phyloP scores from a whole-genome alignment of 441 rosid species.

The Pelargonium australe region DNA sequence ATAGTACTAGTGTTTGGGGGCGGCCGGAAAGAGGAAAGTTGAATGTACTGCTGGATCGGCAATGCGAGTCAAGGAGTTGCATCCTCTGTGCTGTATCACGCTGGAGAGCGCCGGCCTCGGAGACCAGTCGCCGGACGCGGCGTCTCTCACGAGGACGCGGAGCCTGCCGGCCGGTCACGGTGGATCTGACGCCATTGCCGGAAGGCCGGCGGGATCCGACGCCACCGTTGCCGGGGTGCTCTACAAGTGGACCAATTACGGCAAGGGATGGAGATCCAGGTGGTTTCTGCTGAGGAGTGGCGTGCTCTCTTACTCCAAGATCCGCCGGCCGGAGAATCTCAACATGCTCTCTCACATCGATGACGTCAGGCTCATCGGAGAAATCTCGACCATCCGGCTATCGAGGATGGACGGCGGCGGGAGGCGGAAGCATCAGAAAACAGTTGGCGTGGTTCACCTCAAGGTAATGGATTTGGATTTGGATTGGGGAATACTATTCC shows the following conservation, averaged over 20 bases:
- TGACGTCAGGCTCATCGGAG: conserved; percentile 77
- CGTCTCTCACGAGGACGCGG: conserved; percentile 45
- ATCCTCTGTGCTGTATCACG: conserved; percentile 83
- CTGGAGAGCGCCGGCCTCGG: conserved; percentile 57
- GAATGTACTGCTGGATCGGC: conserved; percentile 23
- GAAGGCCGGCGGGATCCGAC: conserved; percentile 37
- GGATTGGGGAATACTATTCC: background rate
- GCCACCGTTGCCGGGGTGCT: conserved; percentile 75
- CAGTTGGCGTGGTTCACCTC: conserved; percentile 78
- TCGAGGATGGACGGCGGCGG: conserved; percentile 50
- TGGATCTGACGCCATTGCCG: conserved; percentile 43
- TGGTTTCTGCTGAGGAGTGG: conserved; percentile 84
- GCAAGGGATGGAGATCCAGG: conserved; percentile 99
- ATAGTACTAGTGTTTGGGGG: conserved; percentile 2
- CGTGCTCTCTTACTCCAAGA: conserved; percentile 75
- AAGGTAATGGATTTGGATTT: conserved; percentile 43
- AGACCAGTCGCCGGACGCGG: conserved; percentile 51
- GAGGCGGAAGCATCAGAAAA: conserved; percentile 58
- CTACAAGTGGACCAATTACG: conserved; percentile 94
- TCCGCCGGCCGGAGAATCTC: conserved; percentile 62
- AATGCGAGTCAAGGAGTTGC: conserved; percentile 92
- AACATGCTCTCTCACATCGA: conserved; percentile 38
- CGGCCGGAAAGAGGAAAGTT: no score
- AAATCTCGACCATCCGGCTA: conserved; percentile 49
- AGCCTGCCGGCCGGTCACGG: conserved; percentile 43